These are phyloP conservation scores for Gossypium sturtianum DNA, from an alignment of 345 rosid species.

Conservation along the genomic window DNA sequence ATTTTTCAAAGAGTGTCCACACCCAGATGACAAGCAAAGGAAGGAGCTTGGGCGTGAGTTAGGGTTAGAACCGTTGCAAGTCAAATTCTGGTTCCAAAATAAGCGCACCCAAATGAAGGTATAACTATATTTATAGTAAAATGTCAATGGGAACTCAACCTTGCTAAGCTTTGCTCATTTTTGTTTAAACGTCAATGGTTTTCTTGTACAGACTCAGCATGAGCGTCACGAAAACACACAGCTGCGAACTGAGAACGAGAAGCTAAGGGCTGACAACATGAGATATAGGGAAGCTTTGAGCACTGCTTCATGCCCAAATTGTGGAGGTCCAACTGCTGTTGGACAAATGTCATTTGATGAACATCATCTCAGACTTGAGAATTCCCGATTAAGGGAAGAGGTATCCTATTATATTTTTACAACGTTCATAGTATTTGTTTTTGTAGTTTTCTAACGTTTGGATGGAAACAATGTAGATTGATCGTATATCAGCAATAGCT, in stretches of 20 bases:
- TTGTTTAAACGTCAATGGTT: background rate
- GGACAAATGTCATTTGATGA: slow-evolving; percentile 97
- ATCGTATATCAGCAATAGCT: slow-evolving; percentile 82
- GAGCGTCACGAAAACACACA: slow-evolving; percentile 83
- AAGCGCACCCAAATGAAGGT: slow-evolving; percentile 99
- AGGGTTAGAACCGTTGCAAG: slow-evolving; percentile 87
- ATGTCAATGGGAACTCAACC: background rate
- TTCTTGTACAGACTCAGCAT: slow-evolving; percentile 58
- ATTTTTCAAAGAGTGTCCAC: slow-evolving; percentile 96
- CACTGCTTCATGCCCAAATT: slow-evolving; percentile 89
- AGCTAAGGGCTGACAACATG: slow-evolving; percentile 80
- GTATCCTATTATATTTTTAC: slow-evolving; percentile 24
- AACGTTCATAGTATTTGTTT: background rate
- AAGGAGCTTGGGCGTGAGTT: slow-evolving; percentile 86
- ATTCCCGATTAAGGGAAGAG: slow-evolving; percentile 86
- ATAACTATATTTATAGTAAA: slow-evolving; percentile 1
- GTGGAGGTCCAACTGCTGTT: slow-evolving; percentile 93
- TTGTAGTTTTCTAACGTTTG: background rate
- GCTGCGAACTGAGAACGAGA: slow-evolving; percentile 78
- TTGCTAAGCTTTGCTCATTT: background rate
- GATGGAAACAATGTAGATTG: slow-evolving; percentile 40
- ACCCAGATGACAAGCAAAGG: slow-evolving; percentile 98
- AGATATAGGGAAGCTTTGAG: slow-evolving; percentile 82
- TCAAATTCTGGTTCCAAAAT: slow-evolving; percentile 99
- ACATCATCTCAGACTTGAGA: slow-evolving; percentile 86